Base-by-base conservation (phyloP, 257 asterid genomes). In the Nicotiana sylvestris region DNA sequence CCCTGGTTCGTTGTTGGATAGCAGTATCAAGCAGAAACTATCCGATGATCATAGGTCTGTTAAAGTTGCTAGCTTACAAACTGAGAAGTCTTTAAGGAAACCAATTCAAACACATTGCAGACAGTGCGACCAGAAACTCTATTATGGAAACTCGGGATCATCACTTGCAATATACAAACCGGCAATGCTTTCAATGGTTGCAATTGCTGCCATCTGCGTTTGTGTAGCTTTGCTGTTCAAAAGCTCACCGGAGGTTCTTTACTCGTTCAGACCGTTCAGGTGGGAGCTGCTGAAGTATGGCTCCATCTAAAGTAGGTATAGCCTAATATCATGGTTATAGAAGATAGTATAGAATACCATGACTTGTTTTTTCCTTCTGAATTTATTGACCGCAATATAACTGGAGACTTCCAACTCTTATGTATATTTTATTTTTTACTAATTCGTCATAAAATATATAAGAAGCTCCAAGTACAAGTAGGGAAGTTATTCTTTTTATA, bases 181-280 rank as follows among this genome's bases (percentile, higher is more conserved):
- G 3, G 91, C 89, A 15, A 88, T 89, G 92, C 87, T 89, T 57
- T 89, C 92, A 1, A 85, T 89, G 89, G 90, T 89, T 16, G 90
- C 90, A 2, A 85, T 89, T 33, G 92, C 90, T 0, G 86, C 90
- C 9, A 84, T 89, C 0, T 89, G 92, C 43, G 92, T 89, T 32
- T 89, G 92, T 9, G 92, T 85, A 12, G 92, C 92, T 32, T 84
- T 89, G 83, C 30, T 87, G 3, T 89, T 89, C 83, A 89, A 89
- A 62, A 87, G 90, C 67, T 89, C 89, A 2, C 92, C 92, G 35
- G 82, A 85, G 84, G 92, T 89, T 67, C 84, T 68, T 35, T 86
- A 64, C 57, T 88, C 84, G 65, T 86, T 85, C 83, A 68, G 85
- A 69, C 92, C 91, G 9, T 89, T 89, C 89, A 85, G 87, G 82